Conservation (phyloP, 1,284 basidiomycete genomes). For the Boletellus deceptivus region DNA sequence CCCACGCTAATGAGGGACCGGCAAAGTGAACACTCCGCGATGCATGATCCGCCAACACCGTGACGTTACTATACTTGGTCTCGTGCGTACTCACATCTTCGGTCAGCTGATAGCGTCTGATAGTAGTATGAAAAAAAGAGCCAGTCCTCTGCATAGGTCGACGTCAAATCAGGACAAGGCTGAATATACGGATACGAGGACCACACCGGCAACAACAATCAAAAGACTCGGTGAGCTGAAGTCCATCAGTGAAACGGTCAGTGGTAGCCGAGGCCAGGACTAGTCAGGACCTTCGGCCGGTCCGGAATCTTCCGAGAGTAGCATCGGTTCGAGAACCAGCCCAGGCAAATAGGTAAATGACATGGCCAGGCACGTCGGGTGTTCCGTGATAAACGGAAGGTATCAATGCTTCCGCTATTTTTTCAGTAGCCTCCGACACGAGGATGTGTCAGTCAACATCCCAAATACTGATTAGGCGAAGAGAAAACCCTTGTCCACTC, state of each 20-base stretch:
- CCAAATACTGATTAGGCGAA: not conserved
- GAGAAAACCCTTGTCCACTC: constrained; percentile 8
- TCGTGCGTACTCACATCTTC: not conserved
- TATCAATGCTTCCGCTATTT: not conserved
- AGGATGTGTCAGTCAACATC: constrained; percentile 1
- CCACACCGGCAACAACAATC: not conserved
- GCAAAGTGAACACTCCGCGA: constrained; percentile 14
- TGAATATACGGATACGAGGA: constrained; percentile 14
- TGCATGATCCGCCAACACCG: not conserved
- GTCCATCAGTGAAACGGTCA: too few species aligned
- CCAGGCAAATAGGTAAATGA: not conserved
- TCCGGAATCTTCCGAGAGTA: not conserved
- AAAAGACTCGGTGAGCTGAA: not conserved
- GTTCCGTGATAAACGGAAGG: constrained; percentile 12
- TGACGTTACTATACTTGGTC: not conserved
- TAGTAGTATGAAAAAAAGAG: not conserved
- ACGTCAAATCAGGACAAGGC: constrained; percentile 7
- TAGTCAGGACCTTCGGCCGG: too few species aligned
- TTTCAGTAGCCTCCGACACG: not conserved
- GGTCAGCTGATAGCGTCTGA: constrained; percentile 6
- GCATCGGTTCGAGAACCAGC: not conserved
- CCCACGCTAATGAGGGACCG: not conserved
- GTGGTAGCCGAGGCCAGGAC: too few species aligned
- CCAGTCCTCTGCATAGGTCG: constrained; percentile 5
- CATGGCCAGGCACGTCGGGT: constrained; percentile 10